Percentiles rank a stretch among this genome's conserved stretches.
Evolutionary conservation across 768 basidiomycete genomes (phyloP).

Genomic region (Punctularia strigosozonata): DNA sequence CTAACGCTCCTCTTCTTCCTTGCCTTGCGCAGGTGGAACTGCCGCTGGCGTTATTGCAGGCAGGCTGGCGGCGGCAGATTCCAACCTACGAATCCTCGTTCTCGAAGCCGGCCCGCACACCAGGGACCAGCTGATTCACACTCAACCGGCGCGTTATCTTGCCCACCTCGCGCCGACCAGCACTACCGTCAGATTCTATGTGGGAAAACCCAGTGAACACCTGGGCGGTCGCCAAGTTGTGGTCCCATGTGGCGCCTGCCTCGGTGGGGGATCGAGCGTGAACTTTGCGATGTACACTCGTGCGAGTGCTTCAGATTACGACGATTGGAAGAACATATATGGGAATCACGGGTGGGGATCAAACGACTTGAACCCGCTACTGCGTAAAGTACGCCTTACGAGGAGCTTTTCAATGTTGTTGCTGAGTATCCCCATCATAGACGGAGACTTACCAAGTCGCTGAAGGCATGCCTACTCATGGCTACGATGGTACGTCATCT

Average conservation of each 20-base stretch:
- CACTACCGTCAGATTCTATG: slow-evolving; percentile 32
- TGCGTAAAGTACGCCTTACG: slow-evolving; percentile 40
- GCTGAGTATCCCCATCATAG: no score
- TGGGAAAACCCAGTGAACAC: slow-evolving; percentile 26
- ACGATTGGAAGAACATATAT: slow-evolving; percentile 42
- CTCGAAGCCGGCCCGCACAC: slow-evolving; percentile 49
- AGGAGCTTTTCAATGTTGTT: not conserved
- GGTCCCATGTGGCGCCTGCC: slow-evolving; percentile 32
- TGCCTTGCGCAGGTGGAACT: slow-evolving; percentile 38
- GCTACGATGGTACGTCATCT: no score
- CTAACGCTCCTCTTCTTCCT: not conserved
- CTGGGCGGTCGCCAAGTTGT: slow-evolving; percentile 31
- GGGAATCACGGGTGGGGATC: slow-evolving; percentile 54
- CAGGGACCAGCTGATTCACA: slow-evolving; percentile 30
- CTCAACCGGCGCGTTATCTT: slow-evolving; percentile 42
- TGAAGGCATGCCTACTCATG: slow-evolving; percentile 18
- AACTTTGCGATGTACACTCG: slow-evolving; percentile 57
- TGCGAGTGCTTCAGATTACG: slow-evolving; percentile 50
- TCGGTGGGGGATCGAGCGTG: slow-evolving; percentile 54
- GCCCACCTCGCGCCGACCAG: slow-evolving; percentile 26
- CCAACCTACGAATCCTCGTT: slow-evolving; percentile 43
- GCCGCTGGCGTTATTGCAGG: slow-evolving; percentile 45
- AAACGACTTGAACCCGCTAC: slow-evolving; percentile 39
- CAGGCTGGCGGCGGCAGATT: slow-evolving; percentile 41
- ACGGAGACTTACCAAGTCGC: slow-evolving; percentile 22